Evolutionary conservation across 495 filamentous ascomycete genomes (phyloP).

Genomic region (Platismatia glauca): DNA sequence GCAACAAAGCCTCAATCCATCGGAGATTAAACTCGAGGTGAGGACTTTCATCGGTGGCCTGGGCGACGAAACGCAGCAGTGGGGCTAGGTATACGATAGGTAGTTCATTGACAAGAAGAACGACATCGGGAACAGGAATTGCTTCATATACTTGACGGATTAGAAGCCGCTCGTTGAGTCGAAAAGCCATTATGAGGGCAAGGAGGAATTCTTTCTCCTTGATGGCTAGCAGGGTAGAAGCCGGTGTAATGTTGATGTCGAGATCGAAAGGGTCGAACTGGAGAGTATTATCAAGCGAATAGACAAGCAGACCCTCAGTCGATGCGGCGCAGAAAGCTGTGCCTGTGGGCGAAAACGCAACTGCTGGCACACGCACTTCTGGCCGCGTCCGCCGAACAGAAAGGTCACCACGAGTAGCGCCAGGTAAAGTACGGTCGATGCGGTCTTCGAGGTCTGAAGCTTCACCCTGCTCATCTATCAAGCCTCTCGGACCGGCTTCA

Average conservation of each 20-base stretch:
- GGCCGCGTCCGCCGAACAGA: constrained; percentile 64
- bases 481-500: constrained; percentile 73
- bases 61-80: constrained; percentile 74
- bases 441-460: constrained; percentile 82
- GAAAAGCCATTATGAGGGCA: constrained; percentile 93
- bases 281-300: constrained; percentile 71
- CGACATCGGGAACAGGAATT: constrained; percentile 65
- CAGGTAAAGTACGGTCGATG: constrained; percentile 75
- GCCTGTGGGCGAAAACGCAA: constrained; percentile 82
- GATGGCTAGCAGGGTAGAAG: constrained; percentile 67
- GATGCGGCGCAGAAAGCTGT: constrained; percentile 88
- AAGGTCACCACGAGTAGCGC: constrained; percentile 76
- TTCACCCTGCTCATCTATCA: constrained; percentile 81
- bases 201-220: constrained; percentile 72
- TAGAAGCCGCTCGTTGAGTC: constrained; percentile 71
- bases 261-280: constrained; percentile 94
- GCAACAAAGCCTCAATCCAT: constrained; percentile 83
- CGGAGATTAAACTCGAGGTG: constrained; percentile 89
- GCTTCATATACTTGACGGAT: constrained; percentile 77
- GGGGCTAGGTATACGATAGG: constrained; percentile 79
- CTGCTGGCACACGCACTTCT: constrained; percentile 75
- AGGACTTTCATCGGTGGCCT: constrained; percentile 78
- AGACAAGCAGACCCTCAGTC: constrained; percentile 88
- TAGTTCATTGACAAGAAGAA: constrained; percentile 66
- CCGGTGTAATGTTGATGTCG: constrained; percentile 82